These are phyloP conservation scores for Datisca glomerata DNA, from an alignment of 306 rosid species.

Conservation along the genomic window DNA sequence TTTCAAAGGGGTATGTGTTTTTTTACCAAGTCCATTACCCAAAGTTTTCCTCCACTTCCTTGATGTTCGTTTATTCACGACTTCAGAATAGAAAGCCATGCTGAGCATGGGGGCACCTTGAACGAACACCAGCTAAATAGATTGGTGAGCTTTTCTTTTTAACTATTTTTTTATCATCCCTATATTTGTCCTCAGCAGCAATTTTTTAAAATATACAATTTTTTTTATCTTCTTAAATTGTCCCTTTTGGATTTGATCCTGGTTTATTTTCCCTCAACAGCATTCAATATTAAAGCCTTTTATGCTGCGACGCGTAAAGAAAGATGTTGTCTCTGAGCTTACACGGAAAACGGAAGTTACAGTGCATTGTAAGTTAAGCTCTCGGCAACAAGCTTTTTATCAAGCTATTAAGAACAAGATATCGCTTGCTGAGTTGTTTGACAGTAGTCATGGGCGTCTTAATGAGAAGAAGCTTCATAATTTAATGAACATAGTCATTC, in stretches of 20 bases:
- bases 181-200: no score
- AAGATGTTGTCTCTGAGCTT: slow-evolving; percentile 89
- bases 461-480: slow-evolving; percentile 80
- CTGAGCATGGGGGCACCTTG: slow-evolving; percentile 97
- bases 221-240: no score
- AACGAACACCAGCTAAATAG: slow-evolving; percentile 97
- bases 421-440: slow-evolving; percentile 92
- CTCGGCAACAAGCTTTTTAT: slow-evolving; percentile 97
- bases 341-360: slow-evolving; percentile 84
- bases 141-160: slow-evolving; percentile 49
- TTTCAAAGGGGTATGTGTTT: slow-evolving; percentile 83
- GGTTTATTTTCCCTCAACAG: slow-evolving; percentile 35
- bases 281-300: slow-evolving; percentile 96
- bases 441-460: slow-evolving; percentile 77
- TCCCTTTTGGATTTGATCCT: no score
- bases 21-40: slow-evolving; percentile 9
- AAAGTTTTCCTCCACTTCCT: not conserved
- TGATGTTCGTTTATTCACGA: slow-evolving; percentile 1
- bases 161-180: no score
- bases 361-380: slow-evolving; percentile 94
- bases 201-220: no score
- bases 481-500: slow-evolving; percentile 96
- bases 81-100: slow-evolving; percentile 89
- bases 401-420: slow-evolving; percentile 97
- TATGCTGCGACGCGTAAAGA: slow-evolving; percentile 93